phyloP scores from a whole-genome alignment of 78 protist species.

The Speleostelium caveatum region DNA sequence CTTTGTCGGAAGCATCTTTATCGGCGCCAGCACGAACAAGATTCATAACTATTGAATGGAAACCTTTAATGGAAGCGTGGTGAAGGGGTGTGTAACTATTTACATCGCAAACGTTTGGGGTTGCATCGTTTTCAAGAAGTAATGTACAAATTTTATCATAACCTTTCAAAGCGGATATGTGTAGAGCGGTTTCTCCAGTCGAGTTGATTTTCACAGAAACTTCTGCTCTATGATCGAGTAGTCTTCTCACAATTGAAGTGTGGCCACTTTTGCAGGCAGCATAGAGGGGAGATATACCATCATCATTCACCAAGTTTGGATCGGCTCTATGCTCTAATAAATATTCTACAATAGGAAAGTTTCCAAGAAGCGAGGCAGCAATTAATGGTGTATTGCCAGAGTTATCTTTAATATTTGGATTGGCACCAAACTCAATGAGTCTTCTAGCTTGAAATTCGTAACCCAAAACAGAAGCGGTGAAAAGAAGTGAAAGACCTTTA shows the following conservation, averaged over 20 bases:
- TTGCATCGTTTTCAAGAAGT: constrained; percentile 42
- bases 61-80: constrained; percentile 65
- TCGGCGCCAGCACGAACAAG: constrained; percentile 27
- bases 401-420: constrained; percentile 66
- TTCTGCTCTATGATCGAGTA: constrained; percentile 43
- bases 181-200: constrained; percentile 48
- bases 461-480: constrained; percentile 60
- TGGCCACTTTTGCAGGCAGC: constrained; percentile 60
- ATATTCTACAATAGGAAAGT: constrained; percentile 18
- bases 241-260: constrained; percentile 7
- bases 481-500: constrained; percentile 45
- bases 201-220: constrained; percentile 2
- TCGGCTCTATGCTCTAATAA: constrained; percentile 47
- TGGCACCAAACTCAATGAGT: constrained; percentile 70
- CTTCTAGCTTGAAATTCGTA: constrained; percentile 71
- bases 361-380: constrained; percentile 62
- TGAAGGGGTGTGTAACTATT: constrained; percentile 55
- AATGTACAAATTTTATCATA: constrained; percentile 43
- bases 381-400: constrained; percentile 71
- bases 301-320: constrained; percentile 54
- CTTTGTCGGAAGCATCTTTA: constrained; percentile 22
- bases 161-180: constrained; percentile 67
- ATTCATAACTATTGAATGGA: constrained; percentile 21
- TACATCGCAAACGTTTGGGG: constrained; percentile 16
- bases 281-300: constrained; percentile 48